phyloP scores from a whole-genome alignment of 2,329 filamentous ascomycete species.

The Penicillium sp. region DNA sequence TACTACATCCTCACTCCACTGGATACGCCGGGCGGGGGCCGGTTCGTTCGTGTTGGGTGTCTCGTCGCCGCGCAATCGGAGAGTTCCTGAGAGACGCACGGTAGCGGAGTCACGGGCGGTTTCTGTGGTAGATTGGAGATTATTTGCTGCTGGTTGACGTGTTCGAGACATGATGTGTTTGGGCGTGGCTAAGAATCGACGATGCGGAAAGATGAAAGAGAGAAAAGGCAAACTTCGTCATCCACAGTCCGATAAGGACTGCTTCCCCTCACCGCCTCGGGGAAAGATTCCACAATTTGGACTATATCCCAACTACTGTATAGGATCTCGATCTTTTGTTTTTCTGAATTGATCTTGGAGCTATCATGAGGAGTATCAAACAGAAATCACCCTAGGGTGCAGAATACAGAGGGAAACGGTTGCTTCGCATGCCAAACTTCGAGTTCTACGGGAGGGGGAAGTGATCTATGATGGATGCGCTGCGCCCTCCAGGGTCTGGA shows the following conservation, averaged over 20 bases:
- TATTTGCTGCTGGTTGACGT: conserved; percentile 30
- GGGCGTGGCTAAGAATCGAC: too few relatives aligned
- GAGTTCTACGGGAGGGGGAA: neutral
- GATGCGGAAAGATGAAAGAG: too few relatives aligned
- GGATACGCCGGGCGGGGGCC: conserved; percentile 58
- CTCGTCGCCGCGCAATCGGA: conserved; percentile 29
- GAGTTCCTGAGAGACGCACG: conserved; percentile 25
- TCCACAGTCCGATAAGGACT: neutral
- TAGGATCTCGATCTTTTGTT: too few relatives aligned
- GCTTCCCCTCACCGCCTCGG: too few relatives aligned
- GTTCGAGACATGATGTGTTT: conserved; percentile 42
- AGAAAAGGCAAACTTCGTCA: too few relatives aligned
- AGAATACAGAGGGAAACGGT: conserved; percentile 7
- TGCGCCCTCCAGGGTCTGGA: neutral
- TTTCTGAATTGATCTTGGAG: conserved; percentile 1
- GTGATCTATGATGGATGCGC: conserved; percentile 8
- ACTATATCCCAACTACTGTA: too few relatives aligned
- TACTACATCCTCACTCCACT: conserved; percentile 88
- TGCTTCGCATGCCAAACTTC: neutral
- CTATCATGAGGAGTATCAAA: conserved; percentile 15
- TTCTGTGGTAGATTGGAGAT: conserved; percentile 26
- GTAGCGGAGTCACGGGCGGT: conserved; percentile 16
- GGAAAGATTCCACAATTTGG: too few relatives aligned
- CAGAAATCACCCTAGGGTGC: conserved; percentile 8
- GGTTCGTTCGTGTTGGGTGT: conserved; percentile 9